A percentile compares a stretch with the other conserved stretches of the same genome.
Conservation (phyloP, 148 eudicot species). For the Gaultheria prostrata region DNA sequence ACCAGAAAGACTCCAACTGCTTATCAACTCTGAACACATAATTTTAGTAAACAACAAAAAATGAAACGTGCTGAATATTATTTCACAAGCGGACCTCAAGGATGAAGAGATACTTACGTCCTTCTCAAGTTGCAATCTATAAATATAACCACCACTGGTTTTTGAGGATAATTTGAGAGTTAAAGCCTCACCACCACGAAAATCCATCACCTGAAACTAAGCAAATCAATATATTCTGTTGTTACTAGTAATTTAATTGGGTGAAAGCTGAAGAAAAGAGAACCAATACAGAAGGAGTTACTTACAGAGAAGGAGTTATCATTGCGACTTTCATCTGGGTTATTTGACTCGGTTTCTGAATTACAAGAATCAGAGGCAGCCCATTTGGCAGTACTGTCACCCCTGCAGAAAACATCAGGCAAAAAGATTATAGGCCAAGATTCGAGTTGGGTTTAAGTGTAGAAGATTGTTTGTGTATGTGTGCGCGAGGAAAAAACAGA, state of each 20-base stretch:
- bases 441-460: not conserved
- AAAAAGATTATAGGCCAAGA: not conserved
- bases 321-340: not conserved
- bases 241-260: not conserved
- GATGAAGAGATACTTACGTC: conserved; percentile 21
- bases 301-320: conserved; percentile 4
- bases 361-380: conserved; percentile 4
- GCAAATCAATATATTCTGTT: not conserved
- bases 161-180: conserved; percentile 5
- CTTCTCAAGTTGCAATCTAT: conserved; percentile 24
- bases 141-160: conserved; percentile 3
- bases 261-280: not conserved
- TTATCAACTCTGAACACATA: not conserved
- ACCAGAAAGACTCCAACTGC: not conserved
- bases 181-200: conserved; percentile 1
- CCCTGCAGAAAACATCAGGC: not conserved
- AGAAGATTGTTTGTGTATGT: not conserved
- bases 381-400: not conserved
- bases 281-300: not conserved
- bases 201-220: conserved; percentile 11
- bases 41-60: conserved; percentile 2
- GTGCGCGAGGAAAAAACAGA: not conserved
- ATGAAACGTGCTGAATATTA: not conserved
- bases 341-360: conserved; percentile 1
- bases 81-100: not conserved